Percentiles rank a stretch among this genome's conserved stretches.
Evolutionary conservation across 805 yeast species (phyloP).

Genomic region (Yamadazyma akitaensis): DNA sequence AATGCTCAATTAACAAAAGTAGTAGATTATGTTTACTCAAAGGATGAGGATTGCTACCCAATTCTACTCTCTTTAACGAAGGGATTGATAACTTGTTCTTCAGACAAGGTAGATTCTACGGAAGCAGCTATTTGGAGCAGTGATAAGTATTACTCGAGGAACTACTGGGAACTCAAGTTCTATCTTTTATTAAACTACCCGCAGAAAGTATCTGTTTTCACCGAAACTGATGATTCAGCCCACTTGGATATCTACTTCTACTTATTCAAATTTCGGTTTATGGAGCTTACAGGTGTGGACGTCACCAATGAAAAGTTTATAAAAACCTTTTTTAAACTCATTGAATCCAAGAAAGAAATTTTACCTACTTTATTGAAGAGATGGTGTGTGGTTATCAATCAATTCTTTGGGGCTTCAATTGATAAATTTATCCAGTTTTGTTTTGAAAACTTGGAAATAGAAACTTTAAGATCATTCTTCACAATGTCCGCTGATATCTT

Average conservation of each 20-base stretch:
- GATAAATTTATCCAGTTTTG: background rate
- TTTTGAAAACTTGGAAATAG: background rate
- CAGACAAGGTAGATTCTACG: conserved; percentile 17
- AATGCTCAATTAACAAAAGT: conserved; percentile 33
- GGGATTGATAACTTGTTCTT: conserved; percentile 41
- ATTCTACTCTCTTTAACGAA: conserved; percentile 19
- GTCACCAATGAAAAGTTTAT: background rate
- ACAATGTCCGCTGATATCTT: conserved; percentile 31
- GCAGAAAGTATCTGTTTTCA: background rate
- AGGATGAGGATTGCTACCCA: background rate
- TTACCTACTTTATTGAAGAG: conserved; percentile 33
- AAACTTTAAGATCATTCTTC: conserved; percentile 11
- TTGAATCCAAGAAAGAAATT: conserved; percentile 12
- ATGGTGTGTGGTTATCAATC: conserved; percentile 53
- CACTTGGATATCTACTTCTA: conserved; percentile 20
- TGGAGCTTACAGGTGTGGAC: conserved; percentile 37
- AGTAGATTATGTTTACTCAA: conserved; percentile 1
- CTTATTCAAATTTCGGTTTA: conserved; percentile 45
- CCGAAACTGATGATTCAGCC: background rate
- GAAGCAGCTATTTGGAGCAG: conserved; percentile 4
- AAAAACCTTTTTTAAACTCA: conserved; percentile 13
- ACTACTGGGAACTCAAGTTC: conserved; percentile 46
- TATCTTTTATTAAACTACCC: conserved; percentile 28
- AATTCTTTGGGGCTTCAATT: conserved; percentile 22
- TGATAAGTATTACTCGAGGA: conserved; percentile 4